Conservation (phyloP, 192 early-diverging fungal genomes). For the Entomortierella lignicola region DNA sequence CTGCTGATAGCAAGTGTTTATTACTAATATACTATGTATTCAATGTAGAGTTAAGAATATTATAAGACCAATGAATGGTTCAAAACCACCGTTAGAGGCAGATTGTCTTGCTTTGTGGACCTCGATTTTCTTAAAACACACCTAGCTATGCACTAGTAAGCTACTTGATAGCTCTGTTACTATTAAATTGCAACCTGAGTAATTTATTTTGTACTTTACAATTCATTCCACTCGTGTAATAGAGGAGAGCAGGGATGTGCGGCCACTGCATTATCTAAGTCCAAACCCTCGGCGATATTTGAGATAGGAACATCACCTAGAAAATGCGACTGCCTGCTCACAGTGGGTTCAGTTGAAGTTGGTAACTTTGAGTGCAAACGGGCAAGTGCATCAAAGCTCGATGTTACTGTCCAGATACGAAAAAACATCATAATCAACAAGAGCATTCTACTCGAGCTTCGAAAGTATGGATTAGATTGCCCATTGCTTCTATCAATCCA, state of each 20-base stretch:
- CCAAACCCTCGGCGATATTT: slow-evolving; percentile 12
- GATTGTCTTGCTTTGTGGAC: no score
- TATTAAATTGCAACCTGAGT: no score
- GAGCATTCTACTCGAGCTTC: slow-evolving; percentile 23
- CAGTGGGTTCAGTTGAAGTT: slow-evolving; percentile 28
- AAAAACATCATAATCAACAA: slow-evolving; percentile 40
- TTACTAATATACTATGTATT: no score
- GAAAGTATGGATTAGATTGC: slow-evolving; percentile 29
- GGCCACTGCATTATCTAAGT: slow-evolving; percentile 19
- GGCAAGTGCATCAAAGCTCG: slow-evolving; percentile 4
- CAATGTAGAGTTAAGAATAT: no score
- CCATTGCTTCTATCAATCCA: slow-evolving; percentile 22
- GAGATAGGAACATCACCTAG: slow-evolving; percentile 17
- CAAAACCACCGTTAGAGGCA: no score
- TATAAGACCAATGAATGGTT: no score
- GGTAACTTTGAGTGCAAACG: slow-evolving; percentile 36
- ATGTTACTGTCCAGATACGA: slow-evolving; percentile 16
- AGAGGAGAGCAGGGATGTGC: slow-evolving; percentile 32
- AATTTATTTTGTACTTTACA: no score
- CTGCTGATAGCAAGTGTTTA: no score
- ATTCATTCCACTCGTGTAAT: no score
- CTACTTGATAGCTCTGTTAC: no score
- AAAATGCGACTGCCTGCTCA: slow-evolving; percentile 34
- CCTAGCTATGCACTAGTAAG: no score
- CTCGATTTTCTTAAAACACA: no score